Evolutionary conservation across 2,329 filamentous ascomycete genomes (phyloP).

Genomic region (Byssochlamys sp.): DNA sequence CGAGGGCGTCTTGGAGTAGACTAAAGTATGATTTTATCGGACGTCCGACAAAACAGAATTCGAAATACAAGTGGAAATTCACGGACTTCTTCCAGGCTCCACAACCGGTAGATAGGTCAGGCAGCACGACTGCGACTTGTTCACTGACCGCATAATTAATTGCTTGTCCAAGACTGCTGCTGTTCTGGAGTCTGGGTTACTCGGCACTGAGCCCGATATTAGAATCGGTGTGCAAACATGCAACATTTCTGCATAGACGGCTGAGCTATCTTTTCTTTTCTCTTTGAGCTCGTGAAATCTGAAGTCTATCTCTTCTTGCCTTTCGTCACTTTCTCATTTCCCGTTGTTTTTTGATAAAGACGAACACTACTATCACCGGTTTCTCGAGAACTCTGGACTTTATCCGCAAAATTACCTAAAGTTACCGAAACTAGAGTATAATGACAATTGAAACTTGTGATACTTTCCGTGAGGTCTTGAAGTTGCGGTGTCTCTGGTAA

Average conservation of each 20-base stretch:
- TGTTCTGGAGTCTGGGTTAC: not conserved
- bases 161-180: not conserved
- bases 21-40: not conserved
- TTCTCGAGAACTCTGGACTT: not conserved
- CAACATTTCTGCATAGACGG: not conserved
- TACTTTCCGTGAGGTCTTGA: not conserved
- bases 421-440: not conserved
- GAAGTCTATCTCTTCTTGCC: too few species aligned
- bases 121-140: not conserved
- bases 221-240: not conserved
- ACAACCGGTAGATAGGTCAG: not conserved
- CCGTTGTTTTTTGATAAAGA: not conserved
- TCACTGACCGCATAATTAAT: not conserved
- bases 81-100: not conserved
- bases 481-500: not conserved
- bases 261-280: not conserved
- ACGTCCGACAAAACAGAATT: not conserved
- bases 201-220: not conserved
- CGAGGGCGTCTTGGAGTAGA: not conserved
- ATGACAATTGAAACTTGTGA: not conserved
- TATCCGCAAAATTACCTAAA: not conserved
- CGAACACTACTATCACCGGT: not conserved
- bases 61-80: not conserved
- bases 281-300: not conserved
- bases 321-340: not conserved